phyloP scores from a whole-genome alignment of 2,329 filamentous ascomycete species.

The Berkeleyomyces rouxiae region DNA sequence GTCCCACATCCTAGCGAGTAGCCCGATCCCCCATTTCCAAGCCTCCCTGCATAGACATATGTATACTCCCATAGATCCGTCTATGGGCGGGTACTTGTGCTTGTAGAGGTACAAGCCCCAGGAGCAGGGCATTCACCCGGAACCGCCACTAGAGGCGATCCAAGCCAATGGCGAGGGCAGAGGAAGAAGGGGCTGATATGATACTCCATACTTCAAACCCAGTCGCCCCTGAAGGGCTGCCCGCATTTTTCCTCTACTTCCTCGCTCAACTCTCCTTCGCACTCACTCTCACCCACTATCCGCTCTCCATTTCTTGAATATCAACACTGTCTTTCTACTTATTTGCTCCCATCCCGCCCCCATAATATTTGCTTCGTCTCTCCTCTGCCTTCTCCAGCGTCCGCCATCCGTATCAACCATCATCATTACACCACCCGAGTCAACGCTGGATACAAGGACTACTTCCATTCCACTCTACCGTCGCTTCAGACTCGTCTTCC shows the following conservation, averaged over 20 bases:
- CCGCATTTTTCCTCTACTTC: not conserved
- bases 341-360: not conserved
- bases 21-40: not conserved
- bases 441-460: not conserved
- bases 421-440: not conserved
- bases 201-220: constrained; percentile 1
- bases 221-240: not conserved
- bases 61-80: not conserved
- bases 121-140: not conserved
- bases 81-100: not conserved
- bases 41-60: not conserved
- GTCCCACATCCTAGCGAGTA: constrained; percentile 1
- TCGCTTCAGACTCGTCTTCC: not conserved
- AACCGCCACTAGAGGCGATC: not conserved
- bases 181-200: constrained; percentile 1
- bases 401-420: not conserved
- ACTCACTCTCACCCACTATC: not conserved
- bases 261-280: not conserved
- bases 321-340: not conserved
- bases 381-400: not conserved
- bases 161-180: not conserved
- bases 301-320: not conserved
- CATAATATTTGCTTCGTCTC: not conserved
- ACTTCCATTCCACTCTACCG: not conserved
- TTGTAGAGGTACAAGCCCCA: not conserved